phyloP scores from a whole-genome alignment of 208 protist species.

The Naegleria lovaniensis region DNA sequence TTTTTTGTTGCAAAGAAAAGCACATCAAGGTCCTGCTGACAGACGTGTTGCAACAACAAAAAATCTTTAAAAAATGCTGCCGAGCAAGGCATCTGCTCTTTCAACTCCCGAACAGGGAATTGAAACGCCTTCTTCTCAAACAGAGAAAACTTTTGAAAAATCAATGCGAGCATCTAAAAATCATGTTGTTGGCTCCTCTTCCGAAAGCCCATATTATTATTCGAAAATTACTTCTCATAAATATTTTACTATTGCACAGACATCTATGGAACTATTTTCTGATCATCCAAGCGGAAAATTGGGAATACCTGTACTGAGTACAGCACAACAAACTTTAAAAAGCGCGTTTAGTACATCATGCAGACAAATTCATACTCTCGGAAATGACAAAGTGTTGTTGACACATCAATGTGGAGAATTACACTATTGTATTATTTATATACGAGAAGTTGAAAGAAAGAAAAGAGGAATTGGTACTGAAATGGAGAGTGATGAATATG shows the following conservation, averaged over 20 bases:
- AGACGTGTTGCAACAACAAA: too few species aligned
- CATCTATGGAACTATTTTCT: background rate
- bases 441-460: background rate
- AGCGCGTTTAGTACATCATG: background rate
- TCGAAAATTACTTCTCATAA: background rate
- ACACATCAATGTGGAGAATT: background rate
- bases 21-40: too few species aligned
- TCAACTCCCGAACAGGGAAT: too few species aligned
- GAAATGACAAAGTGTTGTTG: background rate
- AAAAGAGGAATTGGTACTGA: background rate
- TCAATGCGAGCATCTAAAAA: too few species aligned
- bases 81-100: too few species aligned
- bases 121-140: too few species aligned
- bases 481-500: background rate
- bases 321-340: background rate
- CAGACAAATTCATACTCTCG: background rate
- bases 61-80: too few species aligned
- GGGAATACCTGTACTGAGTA: background rate
- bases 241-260: background rate
- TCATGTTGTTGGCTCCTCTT: too few species aligned
- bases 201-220: background rate
- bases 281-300: background rate
- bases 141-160: too few species aligned
- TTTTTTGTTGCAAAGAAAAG: too few species aligned
- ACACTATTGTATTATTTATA: conserved; percentile 2